phyloP scores from a whole-genome alignment of 257 asterid species.

The Orobanche coerulescens region DNA sequence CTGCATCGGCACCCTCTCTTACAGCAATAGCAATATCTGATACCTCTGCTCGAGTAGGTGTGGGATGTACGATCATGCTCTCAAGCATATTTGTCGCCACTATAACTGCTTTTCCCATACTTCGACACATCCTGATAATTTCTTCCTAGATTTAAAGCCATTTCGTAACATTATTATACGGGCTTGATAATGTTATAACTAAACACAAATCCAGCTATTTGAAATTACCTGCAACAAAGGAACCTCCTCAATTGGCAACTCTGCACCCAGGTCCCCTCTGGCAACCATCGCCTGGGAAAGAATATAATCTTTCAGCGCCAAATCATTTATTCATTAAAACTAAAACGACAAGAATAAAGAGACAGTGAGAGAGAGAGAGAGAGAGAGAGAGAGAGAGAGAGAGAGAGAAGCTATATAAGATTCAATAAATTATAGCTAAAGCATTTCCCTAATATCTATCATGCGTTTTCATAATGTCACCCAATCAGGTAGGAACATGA shows the following conservation, averaged over 20 bases:
- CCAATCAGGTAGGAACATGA: neutral
- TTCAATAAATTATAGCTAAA: no score
- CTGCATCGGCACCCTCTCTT: constrained; percentile 95
- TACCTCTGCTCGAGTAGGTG: constrained; percentile 98
- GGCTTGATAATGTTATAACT: neutral
- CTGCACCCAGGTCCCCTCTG: constrained; percentile 98
- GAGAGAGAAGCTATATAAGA: neutral
- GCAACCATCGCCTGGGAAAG: constrained; percentile 89
- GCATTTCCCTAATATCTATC: neutral
- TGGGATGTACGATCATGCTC: constrained; percentile 97
- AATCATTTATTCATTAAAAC: neutral
- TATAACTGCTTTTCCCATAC: constrained; percentile 97
- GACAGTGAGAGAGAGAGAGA: no score
- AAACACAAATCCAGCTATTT: neutral
- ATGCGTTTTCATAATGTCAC: constrained; percentile 15
- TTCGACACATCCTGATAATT: constrained; percentile 81
- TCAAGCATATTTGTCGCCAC: constrained; percentile 99
- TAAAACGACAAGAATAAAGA: constrained; percentile 10
- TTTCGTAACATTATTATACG: constrained; percentile 11
- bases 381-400: no score
- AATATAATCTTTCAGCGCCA: constrained; percentile 15
- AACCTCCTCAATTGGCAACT: constrained; percentile 93
- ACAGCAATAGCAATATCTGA: constrained; percentile 97
- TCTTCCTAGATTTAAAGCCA: constrained; percentile 59
- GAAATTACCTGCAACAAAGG: constrained; percentile 84